Evolutionary conservation across 441 rosid genomes (phyloP), one percentile per base, ranked within the genome.

Genomic region (Adansonia madagascariensis): DNA sequence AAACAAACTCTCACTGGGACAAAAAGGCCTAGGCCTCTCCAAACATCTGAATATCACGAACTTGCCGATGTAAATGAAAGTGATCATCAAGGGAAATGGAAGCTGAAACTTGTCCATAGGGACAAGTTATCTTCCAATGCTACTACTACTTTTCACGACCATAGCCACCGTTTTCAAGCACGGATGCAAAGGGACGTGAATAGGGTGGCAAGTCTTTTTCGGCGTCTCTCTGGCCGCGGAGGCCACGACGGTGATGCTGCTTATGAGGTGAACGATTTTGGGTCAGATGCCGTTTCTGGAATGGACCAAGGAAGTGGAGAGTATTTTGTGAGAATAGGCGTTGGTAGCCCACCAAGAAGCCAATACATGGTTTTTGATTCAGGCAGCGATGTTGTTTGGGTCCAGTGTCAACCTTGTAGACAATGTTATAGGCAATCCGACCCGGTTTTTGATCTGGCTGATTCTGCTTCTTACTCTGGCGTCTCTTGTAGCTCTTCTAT

Each of bases 271-370:
- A 75, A 84, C 46, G 94, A 88, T 70, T 86, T 88, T 6, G 92
- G 91, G 3, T 85, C 91, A 52, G 97, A 89, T 27, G 95, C 87
- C 47, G 88, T 91, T 3, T 96, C 99, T 1, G 99, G 99, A 11
- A 91, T 90, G 97, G 89, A 90, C 74, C 97, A 96, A 81, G 99
- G 99, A 0, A 96, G 99, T 7, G 99, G 99, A 0, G 97, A 96
- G 74, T 96, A 94, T 75, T 94, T 96, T 55, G 94, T 96, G 0
- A 81, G 99, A 77, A 88, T 96, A 11, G 99, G 99, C 20, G 93
- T 96, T 5, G 99, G 99, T 1, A 91, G 95, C 73, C 99, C 99
- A 0, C 90, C 98, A 0, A 87, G 90, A 77, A 91, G 87, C 65
- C 99, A 95, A 70, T 92, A 89, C 83, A 86, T 95, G 88, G 99